Evolutionary conservation across 2,329 filamentous ascomycete species (phyloP), one percentile per base, ranked within the genome.

Genomic region (Colletotrichum gloeosporioides): DNA sequence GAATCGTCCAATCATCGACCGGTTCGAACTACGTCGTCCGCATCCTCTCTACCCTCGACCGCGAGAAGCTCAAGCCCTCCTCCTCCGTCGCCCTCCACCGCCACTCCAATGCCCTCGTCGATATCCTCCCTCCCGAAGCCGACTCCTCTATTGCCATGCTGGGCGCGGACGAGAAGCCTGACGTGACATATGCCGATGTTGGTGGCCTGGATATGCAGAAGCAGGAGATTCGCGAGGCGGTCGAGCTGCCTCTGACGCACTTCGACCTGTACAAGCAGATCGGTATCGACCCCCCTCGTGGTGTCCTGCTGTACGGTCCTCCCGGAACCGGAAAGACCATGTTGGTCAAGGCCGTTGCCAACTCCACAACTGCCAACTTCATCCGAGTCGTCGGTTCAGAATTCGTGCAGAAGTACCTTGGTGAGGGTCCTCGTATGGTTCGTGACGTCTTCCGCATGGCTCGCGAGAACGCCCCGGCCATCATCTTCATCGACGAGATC

Each of bases 401-500:
- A 84, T 98, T 98, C 82, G 95, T 98, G 69, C 95, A 98, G 83
- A 98, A 98, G 86, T 98, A 98, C 82, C 90, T 98, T 2, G 95
- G 95, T 83, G 95, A 98, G 86, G 95, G 97, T 68, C 97, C 97
- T 69, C 95, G 97, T 80, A 99, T 99, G 97, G 97, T 99, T 70
- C 95, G 97, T 82, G 97, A 99, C 85, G 97, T 99, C 55, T 99
- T 99, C 92, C 92, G 97, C 78, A 99, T 99, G 97, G 97, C 97
- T 49, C 94, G 97, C 78, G 97, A 99, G 89, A 99, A 99, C 89
- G 96, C 96, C 1, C 97, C 97, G 0, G 95, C 96, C 75, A 99
- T 99, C 85, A 99, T 99, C 87, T 99, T 99, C 90, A 99, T 99
- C 84, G 97, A 99, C 84, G 97, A 99, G 86, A 98, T 99, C 81